Percentiles rank a stretch among this genome's conserved stretches.
These are phyloP conservation scores for Lactarius sanguifluus DNA, from an alignment of 768 basidiomycete species.

Conservation along the genomic window DNA sequence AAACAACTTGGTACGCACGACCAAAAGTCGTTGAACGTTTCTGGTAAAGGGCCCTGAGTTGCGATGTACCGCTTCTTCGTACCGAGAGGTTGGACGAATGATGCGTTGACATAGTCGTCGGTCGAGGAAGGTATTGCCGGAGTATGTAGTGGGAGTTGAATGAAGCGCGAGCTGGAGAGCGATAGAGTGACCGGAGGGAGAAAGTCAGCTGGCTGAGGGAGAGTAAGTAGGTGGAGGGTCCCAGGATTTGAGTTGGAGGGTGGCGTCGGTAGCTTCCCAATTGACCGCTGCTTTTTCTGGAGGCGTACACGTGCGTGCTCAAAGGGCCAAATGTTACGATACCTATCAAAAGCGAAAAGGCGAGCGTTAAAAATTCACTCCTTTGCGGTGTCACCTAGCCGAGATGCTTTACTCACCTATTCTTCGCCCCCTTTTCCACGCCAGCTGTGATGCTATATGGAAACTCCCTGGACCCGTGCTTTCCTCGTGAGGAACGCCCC, in stretches of 20 bases:
- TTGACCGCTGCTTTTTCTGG: conserved; percentile 22
- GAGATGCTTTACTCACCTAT: conserved; percentile 54
- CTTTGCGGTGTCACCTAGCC: not conserved
- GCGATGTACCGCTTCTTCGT: conserved; percentile 88
- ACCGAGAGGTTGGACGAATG: conserved; percentile 83
- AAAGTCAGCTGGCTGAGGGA: conserved; percentile 26
- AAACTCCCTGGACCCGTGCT: conserved; percentile 41
- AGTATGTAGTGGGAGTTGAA: conserved; percentile 25
- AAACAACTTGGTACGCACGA: conserved; percentile 53
- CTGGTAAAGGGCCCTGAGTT: conserved; percentile 90
- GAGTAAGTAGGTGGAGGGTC: conserved; percentile 14
- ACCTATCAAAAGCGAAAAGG: conserved; percentile 46
- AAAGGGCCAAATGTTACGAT: conserved; percentile 97
- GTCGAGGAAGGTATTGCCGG: conserved; percentile 40
- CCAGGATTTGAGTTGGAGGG: conserved; percentile 17
- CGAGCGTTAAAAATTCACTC: conserved; percentile 11
- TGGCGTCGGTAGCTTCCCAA: conserved; percentile 11
- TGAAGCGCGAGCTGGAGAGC: conserved; percentile 7
- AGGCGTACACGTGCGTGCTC: conserved; percentile 90
- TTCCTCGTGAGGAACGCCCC: conserved; percentile 24
- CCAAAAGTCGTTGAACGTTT: conserved; percentile 94
- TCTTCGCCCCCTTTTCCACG: conserved; percentile 92
- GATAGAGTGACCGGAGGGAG: conserved; percentile 23
- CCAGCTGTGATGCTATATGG: conserved; percentile 96
- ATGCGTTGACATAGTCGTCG: conserved; percentile 95